Evolutionary conservation across 2,329 filamentous ascomycete species (phyloP).

Genomic region (Alternaria consortialis): DNA sequence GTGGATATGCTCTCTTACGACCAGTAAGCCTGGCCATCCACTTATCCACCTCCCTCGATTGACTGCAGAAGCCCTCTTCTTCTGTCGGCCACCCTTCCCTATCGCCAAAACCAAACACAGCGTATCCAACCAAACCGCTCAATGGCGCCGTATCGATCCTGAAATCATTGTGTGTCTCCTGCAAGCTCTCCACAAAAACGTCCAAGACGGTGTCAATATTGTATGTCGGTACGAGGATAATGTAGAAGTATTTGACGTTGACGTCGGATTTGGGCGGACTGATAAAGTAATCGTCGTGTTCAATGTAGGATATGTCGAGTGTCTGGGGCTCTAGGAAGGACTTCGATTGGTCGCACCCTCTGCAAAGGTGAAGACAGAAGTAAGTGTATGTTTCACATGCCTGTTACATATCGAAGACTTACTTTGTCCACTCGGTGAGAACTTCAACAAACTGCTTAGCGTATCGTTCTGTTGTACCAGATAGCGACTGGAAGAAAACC

Average conservation of each 20-base stretch:
- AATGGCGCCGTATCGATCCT: constrained; percentile 90
- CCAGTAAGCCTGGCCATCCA: constrained; percentile 97
- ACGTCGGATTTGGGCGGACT: constrained; percentile 70
- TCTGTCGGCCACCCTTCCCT: constrained; percentile 91
- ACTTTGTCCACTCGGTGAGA: constrained; percentile 57
- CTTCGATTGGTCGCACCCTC: constrained; percentile 45
- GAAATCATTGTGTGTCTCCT: constrained; percentile 96
- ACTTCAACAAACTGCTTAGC: constrained; percentile 69
- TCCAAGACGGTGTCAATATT: constrained; percentile 94
- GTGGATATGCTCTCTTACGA: constrained; percentile 84
- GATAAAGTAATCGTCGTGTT: constrained; percentile 94
- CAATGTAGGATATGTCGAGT: constrained; percentile 82
- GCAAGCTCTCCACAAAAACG: constrained; percentile 84
- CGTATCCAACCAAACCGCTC: constrained; percentile 80
- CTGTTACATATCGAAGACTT: not conserved
- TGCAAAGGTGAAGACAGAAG: not conserved
- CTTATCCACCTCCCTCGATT: constrained; percentile 87
- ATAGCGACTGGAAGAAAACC: constrained; percentile 90
- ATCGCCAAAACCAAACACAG: constrained; percentile 94
- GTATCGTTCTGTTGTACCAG: constrained; percentile 79
- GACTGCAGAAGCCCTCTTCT: constrained; percentile 89
- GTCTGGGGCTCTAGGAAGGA: constrained; percentile 67
- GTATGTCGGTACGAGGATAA: constrained; percentile 87
- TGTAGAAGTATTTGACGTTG: constrained; percentile 75
- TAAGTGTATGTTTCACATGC: not conserved